phyloP scores from a whole-genome alignment of 2,329 filamentous ascomycete species.

The Lasiodiplodia hormozganensis region DNA sequence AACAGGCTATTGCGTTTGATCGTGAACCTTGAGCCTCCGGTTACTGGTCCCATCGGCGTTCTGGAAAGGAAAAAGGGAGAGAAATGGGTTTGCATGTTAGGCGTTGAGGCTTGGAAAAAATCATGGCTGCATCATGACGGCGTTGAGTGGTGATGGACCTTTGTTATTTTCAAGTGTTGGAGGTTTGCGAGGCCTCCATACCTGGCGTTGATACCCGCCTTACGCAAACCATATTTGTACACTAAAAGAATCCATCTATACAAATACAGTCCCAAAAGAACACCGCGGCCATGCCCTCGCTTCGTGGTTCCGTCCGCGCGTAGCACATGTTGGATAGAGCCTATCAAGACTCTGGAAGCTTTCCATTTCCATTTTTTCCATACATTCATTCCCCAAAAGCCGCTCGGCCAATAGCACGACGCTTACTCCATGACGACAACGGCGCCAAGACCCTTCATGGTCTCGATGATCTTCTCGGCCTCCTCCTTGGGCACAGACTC shows the following conservation, averaged over 20 bases:
- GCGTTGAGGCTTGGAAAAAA: not conserved
- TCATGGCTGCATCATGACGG: conserved; percentile 16
- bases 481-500: conserved; percentile 99
- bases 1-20: conserved; percentile 53
- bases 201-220: conserved; percentile 28
- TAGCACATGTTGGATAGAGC: not conserved
- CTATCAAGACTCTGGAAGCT: conserved; percentile 6
- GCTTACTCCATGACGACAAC: conserved; percentile 87
- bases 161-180: conserved; percentile 33
- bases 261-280: conserved; percentile 39
- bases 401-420: conserved; percentile 11
- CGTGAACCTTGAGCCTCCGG: conserved; percentile 12
- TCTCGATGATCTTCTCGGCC: conserved; percentile 96
- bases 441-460: conserved; percentile 90
- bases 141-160: conserved; percentile 27
- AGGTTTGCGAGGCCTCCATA: conserved; percentile 33
- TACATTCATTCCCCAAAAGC: conserved; percentile 13
- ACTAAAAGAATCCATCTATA: conserved; percentile 41
- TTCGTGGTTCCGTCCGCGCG: conserved; percentile 14
- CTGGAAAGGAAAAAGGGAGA: not conserved
- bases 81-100: not conserved
- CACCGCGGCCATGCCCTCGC: conserved; percentile 26
- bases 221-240: conserved; percentile 45
- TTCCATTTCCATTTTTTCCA: conserved; percentile 24
- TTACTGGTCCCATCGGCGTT: not conserved